These are phyloP conservation scores for Boletus subcaerulescens DNA, from an alignment of 768 basidiomycete genomes.

Conservation along the genomic window DNA sequence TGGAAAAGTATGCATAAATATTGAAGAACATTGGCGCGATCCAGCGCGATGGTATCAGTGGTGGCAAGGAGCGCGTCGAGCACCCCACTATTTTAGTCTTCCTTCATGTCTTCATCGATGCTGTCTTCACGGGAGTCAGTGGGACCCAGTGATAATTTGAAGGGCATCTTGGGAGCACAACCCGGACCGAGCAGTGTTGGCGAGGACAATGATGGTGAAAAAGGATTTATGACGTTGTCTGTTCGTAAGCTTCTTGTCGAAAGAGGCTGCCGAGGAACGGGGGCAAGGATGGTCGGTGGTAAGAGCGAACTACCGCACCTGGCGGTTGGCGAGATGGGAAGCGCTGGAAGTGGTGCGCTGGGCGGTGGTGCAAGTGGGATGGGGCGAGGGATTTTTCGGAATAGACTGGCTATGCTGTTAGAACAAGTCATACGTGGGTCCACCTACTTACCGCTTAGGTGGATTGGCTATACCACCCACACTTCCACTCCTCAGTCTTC, in stretches of 20 bases:
- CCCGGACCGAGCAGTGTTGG: conserved; percentile 10
- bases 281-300: conserved; percentile 17
- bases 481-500: conserved; percentile 59
- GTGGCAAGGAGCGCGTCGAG: conserved; percentile 11
- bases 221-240: conserved; percentile 1
- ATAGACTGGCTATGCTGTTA: conserved; percentile 31
- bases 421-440: background rate
- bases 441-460: conserved; percentile 32
- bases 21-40: background rate
- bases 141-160: conserved; percentile 8
- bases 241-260: background rate
- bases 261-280: conserved; percentile 22
- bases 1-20: conserved; percentile 1
- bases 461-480: conserved; percentile 29
- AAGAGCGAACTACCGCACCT: conserved; percentile 14
- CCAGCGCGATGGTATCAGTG: conserved; percentile 10
- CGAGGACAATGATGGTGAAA: background rate
- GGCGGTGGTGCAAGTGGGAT: conserved; percentile 28
- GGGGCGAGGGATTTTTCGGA: conserved; percentile 36
- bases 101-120: conserved; percentile 21
- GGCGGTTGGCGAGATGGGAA: conserved; percentile 22
- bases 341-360: conserved; percentile 28
- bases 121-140: background rate
- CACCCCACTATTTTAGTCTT: conserved; percentile 11
- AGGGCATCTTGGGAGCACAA: conserved; percentile 8